Conservation (phyloP, 257 asterid genomes). For the Cordia subcordata region DNA sequence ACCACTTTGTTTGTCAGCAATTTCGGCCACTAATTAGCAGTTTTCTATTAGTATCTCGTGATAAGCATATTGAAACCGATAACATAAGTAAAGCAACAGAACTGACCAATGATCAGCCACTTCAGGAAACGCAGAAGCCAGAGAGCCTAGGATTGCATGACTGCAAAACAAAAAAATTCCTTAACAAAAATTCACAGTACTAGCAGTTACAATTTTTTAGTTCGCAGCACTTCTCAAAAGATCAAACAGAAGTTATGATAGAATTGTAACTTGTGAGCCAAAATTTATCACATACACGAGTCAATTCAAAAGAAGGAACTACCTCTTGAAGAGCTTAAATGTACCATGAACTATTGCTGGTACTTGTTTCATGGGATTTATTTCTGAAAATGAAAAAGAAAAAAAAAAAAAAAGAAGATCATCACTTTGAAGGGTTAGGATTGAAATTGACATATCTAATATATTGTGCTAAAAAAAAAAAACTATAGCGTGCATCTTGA, state of each 20-base stretch:
- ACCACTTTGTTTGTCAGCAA: too few species aligned
- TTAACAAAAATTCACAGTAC: not conserved
- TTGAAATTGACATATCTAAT: not conserved
- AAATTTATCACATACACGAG: too few species aligned
- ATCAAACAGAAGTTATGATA: too few species aligned
- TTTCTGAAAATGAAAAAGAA: slow-evolving; percentile 32
- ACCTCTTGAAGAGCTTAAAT: slow-evolving; percentile 90
- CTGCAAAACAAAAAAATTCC: slow-evolving; percentile 37
- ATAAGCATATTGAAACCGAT: not conserved
- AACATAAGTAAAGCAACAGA: not conserved
- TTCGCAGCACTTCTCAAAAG: too few species aligned
- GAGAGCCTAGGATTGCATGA: slow-evolving; percentile 75
- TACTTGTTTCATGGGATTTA: slow-evolving; percentile 71
- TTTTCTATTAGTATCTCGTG: too few species aligned
- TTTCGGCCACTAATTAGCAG: too few species aligned
- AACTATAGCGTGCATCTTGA: slow-evolving; percentile 47
- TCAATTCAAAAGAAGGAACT: not conserved
- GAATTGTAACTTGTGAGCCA: too few species aligned
- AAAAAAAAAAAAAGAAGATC: too few species aligned
- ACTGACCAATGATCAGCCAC: slow-evolving; percentile 95
- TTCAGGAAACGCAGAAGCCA: slow-evolving; percentile 73
- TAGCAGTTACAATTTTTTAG: too few species aligned
- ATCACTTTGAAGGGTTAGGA: not conserved
- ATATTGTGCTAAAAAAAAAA: not conserved
- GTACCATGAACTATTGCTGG: slow-evolving; percentile 88